These are phyloP conservation scores for Kurtzmaniella fragi DNA, from an alignment of 805 yeast genomes.

Conservation along the genomic window DNA sequence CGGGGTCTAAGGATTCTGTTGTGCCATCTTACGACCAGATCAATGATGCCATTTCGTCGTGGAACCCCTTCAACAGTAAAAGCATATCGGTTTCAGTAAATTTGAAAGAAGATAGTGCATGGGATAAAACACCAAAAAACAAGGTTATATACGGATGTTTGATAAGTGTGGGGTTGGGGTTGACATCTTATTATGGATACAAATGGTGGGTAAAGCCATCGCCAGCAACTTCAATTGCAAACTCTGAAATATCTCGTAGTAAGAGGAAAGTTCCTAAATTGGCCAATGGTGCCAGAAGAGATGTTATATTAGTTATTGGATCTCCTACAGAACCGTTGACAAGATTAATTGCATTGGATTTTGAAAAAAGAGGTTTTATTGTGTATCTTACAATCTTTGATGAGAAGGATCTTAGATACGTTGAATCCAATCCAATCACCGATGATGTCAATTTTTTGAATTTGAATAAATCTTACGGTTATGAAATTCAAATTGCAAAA, in stretches of 20 bases:
- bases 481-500: slow-evolving; percentile 44
- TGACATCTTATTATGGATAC: slow-evolving; percentile 8
- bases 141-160: slow-evolving; percentile 10
- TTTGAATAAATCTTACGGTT: slow-evolving; percentile 42
- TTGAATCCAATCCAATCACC: slow-evolving; percentile 53
- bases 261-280: slow-evolving; percentile 58
- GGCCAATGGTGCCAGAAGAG: slow-evolving; percentile 66
- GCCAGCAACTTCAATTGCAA: background rate
- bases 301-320: slow-evolving; percentile 71
- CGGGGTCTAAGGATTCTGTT: slow-evolving; percentile 16
- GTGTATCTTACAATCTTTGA: slow-evolving; percentile 72
- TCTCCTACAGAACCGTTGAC: slow-evolving; percentile 73
- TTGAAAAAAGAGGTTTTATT: slow-evolving; percentile 75
- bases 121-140: slow-evolving; percentile 1
- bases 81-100: slow-evolving; percentile 1
- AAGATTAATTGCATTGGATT: slow-evolving; percentile 63
- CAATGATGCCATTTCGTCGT: slow-evolving; percentile 7
- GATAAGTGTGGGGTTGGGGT: slow-evolving; percentile 23
- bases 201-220: background rate
- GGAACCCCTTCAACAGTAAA: slow-evolving; percentile 6
- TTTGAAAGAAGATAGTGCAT: slow-evolving; percentile 1
- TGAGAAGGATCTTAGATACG: slow-evolving; percentile 49
- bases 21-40: slow-evolving; percentile 12
- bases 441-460: slow-evolving; percentile 66
- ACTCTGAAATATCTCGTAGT: background rate